A percentile compares a stretch with the other conserved stretches of the same genome.
Conservation (phyloP, 441 rosid species). For the Mallotus repandus region DNA sequence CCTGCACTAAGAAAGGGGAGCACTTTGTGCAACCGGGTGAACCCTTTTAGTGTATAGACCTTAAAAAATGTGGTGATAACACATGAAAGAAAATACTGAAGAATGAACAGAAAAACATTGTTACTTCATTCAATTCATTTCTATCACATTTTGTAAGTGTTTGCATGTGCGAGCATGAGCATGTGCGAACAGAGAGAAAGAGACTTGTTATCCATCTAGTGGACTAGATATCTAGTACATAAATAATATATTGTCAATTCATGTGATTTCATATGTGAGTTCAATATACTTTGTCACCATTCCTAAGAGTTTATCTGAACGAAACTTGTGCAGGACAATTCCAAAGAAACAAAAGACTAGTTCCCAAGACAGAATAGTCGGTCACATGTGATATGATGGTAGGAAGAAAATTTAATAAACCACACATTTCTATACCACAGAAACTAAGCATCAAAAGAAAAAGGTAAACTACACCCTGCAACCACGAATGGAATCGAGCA, state of each 20-base stretch:
- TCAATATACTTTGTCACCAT: neutral
- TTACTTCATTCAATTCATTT: too few relatives aligned
- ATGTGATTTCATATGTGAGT: neutral
- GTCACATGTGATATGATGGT: neutral
- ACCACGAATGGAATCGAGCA: constrained; percentile 9
- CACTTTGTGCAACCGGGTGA: too few relatives aligned
- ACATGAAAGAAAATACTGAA: neutral
- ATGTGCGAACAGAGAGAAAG: too few relatives aligned
- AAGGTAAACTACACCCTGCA: constrained; percentile 5
- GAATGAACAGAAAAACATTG: neutral
- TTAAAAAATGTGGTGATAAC: too few relatives aligned
- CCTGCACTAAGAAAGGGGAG: too few relatives aligned
- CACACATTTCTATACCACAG: neutral
- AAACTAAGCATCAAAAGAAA: constrained; percentile 4
- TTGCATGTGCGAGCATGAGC: neutral
- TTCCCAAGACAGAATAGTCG: neutral
- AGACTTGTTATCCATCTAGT: neutral
- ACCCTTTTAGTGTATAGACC: too few relatives aligned
- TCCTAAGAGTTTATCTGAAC: neutral
- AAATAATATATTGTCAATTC: neutral
- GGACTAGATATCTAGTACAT: constrained; percentile 1
- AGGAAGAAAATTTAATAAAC: neutral
- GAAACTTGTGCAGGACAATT: neutral
- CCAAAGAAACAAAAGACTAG: neutral
- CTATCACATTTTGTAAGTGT: neutral